Base-by-base conservation (phyloP, 805 yeast genomes). In the Cyberlindnera mississippiensis region DNA sequence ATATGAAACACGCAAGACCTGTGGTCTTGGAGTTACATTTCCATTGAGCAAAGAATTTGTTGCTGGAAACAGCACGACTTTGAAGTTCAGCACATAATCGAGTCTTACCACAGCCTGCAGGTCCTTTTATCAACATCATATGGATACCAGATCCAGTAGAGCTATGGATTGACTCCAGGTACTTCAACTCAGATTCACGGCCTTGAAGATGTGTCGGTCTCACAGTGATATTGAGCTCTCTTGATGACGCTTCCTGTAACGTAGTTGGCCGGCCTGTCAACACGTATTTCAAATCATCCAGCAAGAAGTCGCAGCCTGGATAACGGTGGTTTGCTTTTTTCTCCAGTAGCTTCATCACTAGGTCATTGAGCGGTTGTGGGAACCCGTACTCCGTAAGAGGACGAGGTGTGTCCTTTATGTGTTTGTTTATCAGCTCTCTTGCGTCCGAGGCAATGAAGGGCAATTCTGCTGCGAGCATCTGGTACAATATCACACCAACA, bases 401-500 rank as follows among this genome's bases (percentile, higher is more conserved):
- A n/a, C 63, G 51, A 1, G 78, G 76, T 4, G 57, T 58, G 22
- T 70, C 66, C 13, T 61, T 51, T 6, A 71, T 57, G 46, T 70
- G 73, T 64, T 67, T 63, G 37, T 66, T 52, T 4, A 67, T 62
- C 15, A 73, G 45, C 24, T 66, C 64, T 4, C 63, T 49, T 2
- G 71, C 64, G 45, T 66, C 72, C 10, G 64, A 60, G 2, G 69
- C 60, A 26, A 60, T 60, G 49, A 74, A 72, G 0, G 78, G 78
- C 2, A 70, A 51, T 12, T 60, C 55, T 1, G 78, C 76, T 13
- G 71, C 63, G 11, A 74, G 42, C n/a, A 72, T 42, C 40, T 74
- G 76, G 46, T 75, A 75, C 15, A 75, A 43, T 7, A 75, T 67
- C n/a, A 74, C 63, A 28, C 80, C 80, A 9, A 73, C 38, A 22